phyloP scores from a whole-genome alignment of 169 alveolate genomes.

The Cryptosporidium xiaoi region DNA sequence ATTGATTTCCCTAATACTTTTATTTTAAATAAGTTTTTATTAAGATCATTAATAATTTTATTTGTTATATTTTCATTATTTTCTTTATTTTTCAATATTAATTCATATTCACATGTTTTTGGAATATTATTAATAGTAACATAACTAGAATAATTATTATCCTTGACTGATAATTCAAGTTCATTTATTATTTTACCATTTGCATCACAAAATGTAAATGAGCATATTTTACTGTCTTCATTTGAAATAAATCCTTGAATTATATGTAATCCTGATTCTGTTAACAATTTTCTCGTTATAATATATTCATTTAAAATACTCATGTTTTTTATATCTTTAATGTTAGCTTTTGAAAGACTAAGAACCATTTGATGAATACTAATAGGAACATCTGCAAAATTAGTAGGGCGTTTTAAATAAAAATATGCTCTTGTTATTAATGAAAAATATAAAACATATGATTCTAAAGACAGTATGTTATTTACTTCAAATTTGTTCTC shows the following conservation, averaged over 20 bases:
- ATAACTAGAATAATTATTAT: no score
- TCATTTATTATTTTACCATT: slow-evolving; percentile 29
- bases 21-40: not conserved
- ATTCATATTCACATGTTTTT: slow-evolving; percentile 50
- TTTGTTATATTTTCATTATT: not conserved
- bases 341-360: slow-evolving; percentile 16
- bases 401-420: slow-evolving; percentile 28
- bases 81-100: not conserved
- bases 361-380: slow-evolving; percentile 39
- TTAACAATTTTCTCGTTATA: slow-evolving; percentile 21
- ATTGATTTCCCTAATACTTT: slow-evolving; percentile 25
- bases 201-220: slow-evolving; percentile 26
- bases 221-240: not conserved
- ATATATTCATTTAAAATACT: slow-evolving; percentile 24
- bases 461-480: not conserved
- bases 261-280: slow-evolving; percentile 24
- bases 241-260: slow-evolving; percentile 14
- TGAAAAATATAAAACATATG: slow-evolving; percentile 32
- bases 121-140: not conserved
- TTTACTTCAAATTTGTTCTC: not conserved
- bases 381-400: slow-evolving; percentile 35
- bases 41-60: not conserved
- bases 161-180: not conserved
- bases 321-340: slow-evolving; percentile 15
- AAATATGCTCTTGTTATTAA: slow-evolving; percentile 41